phyloP scores from a whole-genome alignment of 805 yeast species.

The Suhomyces faveliae region DNA sequence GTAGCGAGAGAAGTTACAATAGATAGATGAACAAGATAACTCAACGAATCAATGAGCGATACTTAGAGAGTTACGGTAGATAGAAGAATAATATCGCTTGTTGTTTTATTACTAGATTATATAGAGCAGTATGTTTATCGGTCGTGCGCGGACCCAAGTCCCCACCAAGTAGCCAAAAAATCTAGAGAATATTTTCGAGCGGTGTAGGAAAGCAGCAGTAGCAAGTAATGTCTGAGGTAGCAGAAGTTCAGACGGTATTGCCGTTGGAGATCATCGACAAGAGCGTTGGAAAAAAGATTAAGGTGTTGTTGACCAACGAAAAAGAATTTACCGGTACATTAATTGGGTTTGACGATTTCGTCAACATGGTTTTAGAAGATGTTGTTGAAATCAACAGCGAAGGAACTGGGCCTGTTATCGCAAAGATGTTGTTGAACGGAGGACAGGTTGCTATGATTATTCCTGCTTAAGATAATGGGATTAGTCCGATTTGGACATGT shows the following conservation, averaged over 20 bases:
- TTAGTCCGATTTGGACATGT: background rate
- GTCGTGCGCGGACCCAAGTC: conserved; percentile 1
- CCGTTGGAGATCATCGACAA: conserved; percentile 89
- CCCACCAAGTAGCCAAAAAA: conserved; percentile 1
- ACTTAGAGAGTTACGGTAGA: no score
- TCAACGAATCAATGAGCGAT: no score
- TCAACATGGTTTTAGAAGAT: conserved; percentile 83
- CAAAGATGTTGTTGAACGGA: conserved; percentile 69
- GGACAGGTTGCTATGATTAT: conserved; percentile 66
- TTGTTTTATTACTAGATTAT: no score
- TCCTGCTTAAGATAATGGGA: conserved; percentile 4
- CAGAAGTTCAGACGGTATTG: conserved; percentile 29
- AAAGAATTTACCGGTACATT: conserved; percentile 87
- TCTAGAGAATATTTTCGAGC: background rate
- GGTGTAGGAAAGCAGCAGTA: background rate
- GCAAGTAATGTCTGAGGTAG: conserved; percentile 1
- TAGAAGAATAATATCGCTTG: no score
- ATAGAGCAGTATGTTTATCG: no score
- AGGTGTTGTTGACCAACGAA: conserved; percentile 61
- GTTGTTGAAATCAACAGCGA: conserved; percentile 60
- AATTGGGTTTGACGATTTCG: conserved; percentile 93
- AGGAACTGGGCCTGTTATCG: conserved; percentile 45
- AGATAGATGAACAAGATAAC: no score
- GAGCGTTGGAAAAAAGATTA: conserved; percentile 75
- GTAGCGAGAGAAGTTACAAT: no score